A percentile compares a stretch with the other conserved stretches of the same genome.
These are phyloP conservation scores for Penicillium goetzii DNA, from an alignment of 495 filamentous ascomycete genomes.

Conservation along the genomic window DNA sequence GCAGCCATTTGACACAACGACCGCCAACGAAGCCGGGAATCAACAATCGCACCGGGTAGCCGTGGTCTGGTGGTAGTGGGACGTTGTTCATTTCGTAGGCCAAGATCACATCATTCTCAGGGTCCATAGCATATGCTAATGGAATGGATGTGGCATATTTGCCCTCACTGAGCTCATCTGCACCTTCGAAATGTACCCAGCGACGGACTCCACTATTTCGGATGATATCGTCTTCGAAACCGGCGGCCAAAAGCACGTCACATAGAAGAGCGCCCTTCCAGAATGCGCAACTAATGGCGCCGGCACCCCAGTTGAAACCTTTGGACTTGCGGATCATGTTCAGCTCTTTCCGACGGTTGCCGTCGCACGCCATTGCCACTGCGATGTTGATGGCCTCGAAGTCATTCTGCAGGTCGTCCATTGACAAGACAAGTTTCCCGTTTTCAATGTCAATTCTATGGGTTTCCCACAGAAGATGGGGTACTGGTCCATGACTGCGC, in stretches of 20 bases:
- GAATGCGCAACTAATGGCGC: conserved; percentile 61
- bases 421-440: neutral
- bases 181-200: conserved; percentile 59
- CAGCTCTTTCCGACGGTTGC: conserved; percentile 66
- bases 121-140: conserved; percentile 52
- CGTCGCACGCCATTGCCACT: conserved; percentile 59
- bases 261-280: conserved; percentile 54
- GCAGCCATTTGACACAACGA: conserved; percentile 63
- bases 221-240: conserved; percentile 30
- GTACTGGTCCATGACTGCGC: conserved; percentile 1
- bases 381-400: conserved; percentile 35
- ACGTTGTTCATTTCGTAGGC: conserved; percentile 62
- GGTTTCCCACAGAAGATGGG: conserved; percentile 4
- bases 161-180: conserved; percentile 44
- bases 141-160: conserved; percentile 64
- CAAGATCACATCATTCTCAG: conserved; percentile 60
- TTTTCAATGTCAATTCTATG: neutral
- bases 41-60: conserved; percentile 59
- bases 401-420: conserved; percentile 2
- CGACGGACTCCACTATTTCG: neutral
- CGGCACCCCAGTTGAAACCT: conserved; percentile 62
- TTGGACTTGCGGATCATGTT: conserved; percentile 56
- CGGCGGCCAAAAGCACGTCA: neutral
- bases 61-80: conserved; percentile 59
- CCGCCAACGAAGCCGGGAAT: conserved; percentile 61